A percentile compares a stretch with the other conserved stretches of the same genome.
Evolutionary conservation across 176 grass and related monocot genomes (phyloP).

Genomic region (Areca catechu): DNA sequence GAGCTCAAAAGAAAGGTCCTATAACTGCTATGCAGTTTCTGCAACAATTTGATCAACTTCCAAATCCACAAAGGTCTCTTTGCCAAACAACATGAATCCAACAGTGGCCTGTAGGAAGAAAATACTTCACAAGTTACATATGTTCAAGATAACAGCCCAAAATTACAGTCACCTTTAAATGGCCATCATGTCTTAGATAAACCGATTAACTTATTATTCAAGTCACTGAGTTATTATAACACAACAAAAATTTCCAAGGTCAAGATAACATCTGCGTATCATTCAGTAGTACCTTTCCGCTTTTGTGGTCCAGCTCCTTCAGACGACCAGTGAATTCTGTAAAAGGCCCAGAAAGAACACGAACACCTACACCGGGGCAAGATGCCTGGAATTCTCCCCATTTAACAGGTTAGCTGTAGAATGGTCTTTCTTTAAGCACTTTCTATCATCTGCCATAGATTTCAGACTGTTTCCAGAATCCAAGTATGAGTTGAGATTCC

Average conservation of each 20-base stretch:
- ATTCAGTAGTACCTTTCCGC: conserved; percentile 44
- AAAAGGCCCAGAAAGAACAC: conserved; percentile 62
- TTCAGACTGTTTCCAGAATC: conserved; percentile 35
- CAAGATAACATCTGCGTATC: not conserved
- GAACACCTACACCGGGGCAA: conserved; percentile 48
- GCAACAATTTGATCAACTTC: conserved; percentile 77
- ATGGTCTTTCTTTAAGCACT: conserved; percentile 31
- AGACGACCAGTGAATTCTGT: conserved; percentile 59
- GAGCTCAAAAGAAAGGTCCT: not conserved
- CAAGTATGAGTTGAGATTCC: conserved; percentile 18
- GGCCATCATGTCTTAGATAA: not conserved
- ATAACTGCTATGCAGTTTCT: conserved; percentile 15
- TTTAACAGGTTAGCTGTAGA: conserved; percentile 11
- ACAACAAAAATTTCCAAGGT: conserved; percentile 7
- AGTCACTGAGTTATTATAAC: not conserved
- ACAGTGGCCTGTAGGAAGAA: conserved; percentile 49
- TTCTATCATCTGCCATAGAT: conserved; percentile 34
- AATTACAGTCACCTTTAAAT: not conserved
- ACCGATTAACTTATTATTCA: not conserved
- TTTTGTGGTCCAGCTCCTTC: conserved; percentile 51
- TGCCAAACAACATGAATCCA: conserved; percentile 63
- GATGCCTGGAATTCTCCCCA: not conserved
- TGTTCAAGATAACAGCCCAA: not conserved
- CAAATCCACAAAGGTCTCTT: conserved; percentile 75
- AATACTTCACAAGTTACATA: conserved; percentile 19